Evolutionary conservation across 441 rosid genomes (phyloP).

Genomic region (Jatropha multifida): DNA sequence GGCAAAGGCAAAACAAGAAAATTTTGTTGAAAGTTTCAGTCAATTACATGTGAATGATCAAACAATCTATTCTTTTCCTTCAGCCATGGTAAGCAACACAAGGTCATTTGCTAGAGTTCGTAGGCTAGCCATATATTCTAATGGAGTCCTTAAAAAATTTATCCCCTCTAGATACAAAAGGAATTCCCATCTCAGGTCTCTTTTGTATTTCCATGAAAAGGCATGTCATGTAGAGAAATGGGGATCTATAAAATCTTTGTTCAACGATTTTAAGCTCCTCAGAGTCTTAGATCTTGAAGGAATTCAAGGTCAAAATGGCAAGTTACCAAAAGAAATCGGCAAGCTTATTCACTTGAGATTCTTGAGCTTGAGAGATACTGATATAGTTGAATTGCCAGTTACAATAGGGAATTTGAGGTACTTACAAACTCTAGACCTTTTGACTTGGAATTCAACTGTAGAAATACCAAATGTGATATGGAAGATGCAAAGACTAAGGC

Average conservation of each 20-base stretch:
- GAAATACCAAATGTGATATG: slow-evolving; percentile 24
- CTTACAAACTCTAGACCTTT: slow-evolving; percentile 26
- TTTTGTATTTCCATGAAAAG: slow-evolving; percentile 24
- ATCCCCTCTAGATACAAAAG: slow-evolving; percentile 22
- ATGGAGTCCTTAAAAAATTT: slow-evolving; percentile 17
- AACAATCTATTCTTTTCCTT: background rate
- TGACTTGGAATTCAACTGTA: slow-evolving; percentile 33
- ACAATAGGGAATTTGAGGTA: slow-evolving; percentile 30
- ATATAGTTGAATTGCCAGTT: slow-evolving; percentile 24
- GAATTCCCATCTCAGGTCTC: slow-evolving; percentile 26
- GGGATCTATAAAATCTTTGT: slow-evolving; percentile 17
- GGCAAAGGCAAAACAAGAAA: slow-evolving; percentile 25
- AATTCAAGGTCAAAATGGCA: slow-evolving; percentile 17
- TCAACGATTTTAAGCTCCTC: slow-evolving; percentile 15
- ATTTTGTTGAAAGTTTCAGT: slow-evolving; percentile 19
- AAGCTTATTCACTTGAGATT: slow-evolving; percentile 27
- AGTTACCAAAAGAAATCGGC: slow-evolving; percentile 25
- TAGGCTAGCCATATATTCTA: slow-evolving; percentile 18
- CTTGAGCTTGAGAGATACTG: slow-evolving; percentile 28
- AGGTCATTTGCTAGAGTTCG: slow-evolving; percentile 33
- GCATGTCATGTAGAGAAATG: slow-evolving; percentile 21
- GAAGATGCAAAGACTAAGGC: slow-evolving; percentile 28
- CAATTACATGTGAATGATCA: slow-evolving; percentile 5
- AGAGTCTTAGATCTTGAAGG: slow-evolving; percentile 27
- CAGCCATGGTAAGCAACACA: slow-evolving; percentile 3